These are phyloP conservation scores for Colletotrichum viniferum DNA, from an alignment of 2,329 filamentous ascomycete genomes.

Conservation along the genomic window DNA sequence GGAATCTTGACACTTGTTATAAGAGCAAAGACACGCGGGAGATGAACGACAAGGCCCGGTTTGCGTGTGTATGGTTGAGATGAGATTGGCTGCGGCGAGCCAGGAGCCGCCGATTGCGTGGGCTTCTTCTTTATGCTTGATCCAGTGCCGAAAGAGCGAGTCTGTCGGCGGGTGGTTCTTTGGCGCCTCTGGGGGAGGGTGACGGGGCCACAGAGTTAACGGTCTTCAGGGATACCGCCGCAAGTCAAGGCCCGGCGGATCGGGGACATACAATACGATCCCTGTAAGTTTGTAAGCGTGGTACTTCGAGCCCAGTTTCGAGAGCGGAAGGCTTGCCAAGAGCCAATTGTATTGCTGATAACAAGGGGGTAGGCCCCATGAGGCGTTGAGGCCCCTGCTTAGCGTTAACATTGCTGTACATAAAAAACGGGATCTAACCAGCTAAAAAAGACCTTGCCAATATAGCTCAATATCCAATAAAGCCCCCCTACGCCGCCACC, in stretches of 20 bases:
- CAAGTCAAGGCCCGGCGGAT: conserved; percentile 7
- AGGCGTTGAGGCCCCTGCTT: too few relatives aligned
- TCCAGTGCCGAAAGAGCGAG: conserved; percentile 5
- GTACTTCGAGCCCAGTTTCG: too few relatives aligned
- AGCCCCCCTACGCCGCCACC: too few relatives aligned
- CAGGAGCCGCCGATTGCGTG: conserved; percentile 6
- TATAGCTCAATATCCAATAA: too few relatives aligned
- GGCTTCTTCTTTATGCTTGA: conserved; percentile 16
- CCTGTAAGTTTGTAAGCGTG: too few relatives aligned
- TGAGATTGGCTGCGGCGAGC: conserved; percentile 10
- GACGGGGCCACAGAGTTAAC: not conserved
- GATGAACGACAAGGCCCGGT: not conserved
- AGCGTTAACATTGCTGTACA: too few relatives aligned
- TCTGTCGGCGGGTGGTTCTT: not conserved
- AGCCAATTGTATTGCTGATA: too few relatives aligned
- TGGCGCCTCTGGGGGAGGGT: not conserved
- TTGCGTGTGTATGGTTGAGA: not conserved
- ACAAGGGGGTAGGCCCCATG: too few relatives aligned
- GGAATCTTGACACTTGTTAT: conserved; percentile 6
- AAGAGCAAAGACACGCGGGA: conserved; percentile 2
- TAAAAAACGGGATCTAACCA: too few relatives aligned
- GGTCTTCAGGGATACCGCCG: conserved; percentile 12
- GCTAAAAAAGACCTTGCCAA: too few relatives aligned
- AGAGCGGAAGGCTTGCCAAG: too few relatives aligned
- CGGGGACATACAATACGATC: too few relatives aligned